Evolutionary conservation across 1,284 basidiomycete genomes (phyloP), one percentile per base, ranked within the genome.

Genomic region (Ustilago hordei): DNA sequence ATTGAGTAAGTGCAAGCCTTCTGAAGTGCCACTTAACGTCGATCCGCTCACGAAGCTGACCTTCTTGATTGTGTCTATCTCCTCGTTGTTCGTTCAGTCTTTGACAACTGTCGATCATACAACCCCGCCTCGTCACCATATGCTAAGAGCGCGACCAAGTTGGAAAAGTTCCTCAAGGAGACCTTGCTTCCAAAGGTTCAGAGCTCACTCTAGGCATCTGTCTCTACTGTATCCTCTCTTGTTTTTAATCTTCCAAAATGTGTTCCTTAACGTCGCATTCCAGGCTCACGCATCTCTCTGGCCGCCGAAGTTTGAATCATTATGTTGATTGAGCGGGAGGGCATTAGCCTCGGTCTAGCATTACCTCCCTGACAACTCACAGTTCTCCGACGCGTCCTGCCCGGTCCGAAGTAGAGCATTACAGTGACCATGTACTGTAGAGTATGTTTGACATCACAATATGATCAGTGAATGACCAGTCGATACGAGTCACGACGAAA

Each of bases 71-170:
- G 36, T 38, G 36, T 13, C 13, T 38, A 75, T 73, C 13, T 38
- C 36, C 5, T 38, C 23, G 23, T 28, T 28, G 23, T 38, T 38
- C 36, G 8, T 38, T 38, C 41, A 45, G 41, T 99, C 63, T 95
- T 95, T 85, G 91, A 94, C 83, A 99, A 99, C 83, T 98, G 95
- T 87, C 89, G 92, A 64, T 86, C 89, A 59, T 99, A 97, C 88
- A 99, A 99, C 84, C 92, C 92, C 1, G 92, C 93, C 78, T 90
- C 89, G 45, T 92, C 93, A 31, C 91, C 93, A 54, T 99, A 96
- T 84, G 90, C 91, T 65, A 94, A 93, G 87, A 92, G 93, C 78
- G 95, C 95, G 9, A 92, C 91, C 78, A 92, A 91, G 87, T 87
- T 98, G 86, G 95, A 97, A 61, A 79, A 78, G 41, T 88, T 86